Base-by-base conservation (phyloP, 1,284 basidiomycete genomes). In the Cutaneotrichosporon sp. region DNA sequence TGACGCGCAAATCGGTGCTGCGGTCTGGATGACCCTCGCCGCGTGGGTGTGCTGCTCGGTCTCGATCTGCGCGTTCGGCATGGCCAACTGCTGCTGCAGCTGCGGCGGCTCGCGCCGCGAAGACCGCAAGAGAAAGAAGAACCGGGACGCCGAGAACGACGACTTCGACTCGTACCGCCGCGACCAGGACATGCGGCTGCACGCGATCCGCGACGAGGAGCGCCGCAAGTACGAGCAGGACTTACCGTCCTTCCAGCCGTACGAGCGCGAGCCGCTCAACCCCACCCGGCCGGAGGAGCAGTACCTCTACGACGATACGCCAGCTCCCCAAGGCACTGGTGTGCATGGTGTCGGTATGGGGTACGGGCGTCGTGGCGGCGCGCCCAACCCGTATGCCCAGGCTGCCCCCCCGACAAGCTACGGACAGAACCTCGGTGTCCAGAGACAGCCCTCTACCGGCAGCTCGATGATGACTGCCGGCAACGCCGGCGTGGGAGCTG, bases 81-180 rank as follows among this genome's bases (percentile, higher is more conserved):
- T 92, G 50, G 91, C 91, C 25, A 83, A 89, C 62, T 93, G 91
- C 71, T 94, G 91, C 73, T 84, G 91, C 31, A 92, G 91, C 69
- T 92, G 90, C 71, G 83, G 90, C 22, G 82, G 56, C 27, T 62
- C 54, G 18, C 59, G 69, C 42, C 83, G 90, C 22, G 82, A 58
- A n/a, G 63, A 56, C 18, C 59, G 69, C 42, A 20, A 46, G 45
- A 46, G 69, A 24, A 70, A 73, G 70, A 58, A 72, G 25, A 8
- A 56, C 71, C 56, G 67, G 69, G 47, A 72, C 72, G 10, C 62
- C 71, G 18, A 59, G 63, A 54, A 71, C 31, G 42, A 47, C 34
- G 82, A 60, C 34, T 63, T 58, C 18, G 65, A 68, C 43, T 53
- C 54, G n/a, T 55, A 66, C 64, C 51, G 56, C 50, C 52, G 52